These are phyloP conservation scores for Psidium friedrichsthalianum DNA, from an alignment of 345 rosid genomes.

Conservation along the genomic window DNA sequence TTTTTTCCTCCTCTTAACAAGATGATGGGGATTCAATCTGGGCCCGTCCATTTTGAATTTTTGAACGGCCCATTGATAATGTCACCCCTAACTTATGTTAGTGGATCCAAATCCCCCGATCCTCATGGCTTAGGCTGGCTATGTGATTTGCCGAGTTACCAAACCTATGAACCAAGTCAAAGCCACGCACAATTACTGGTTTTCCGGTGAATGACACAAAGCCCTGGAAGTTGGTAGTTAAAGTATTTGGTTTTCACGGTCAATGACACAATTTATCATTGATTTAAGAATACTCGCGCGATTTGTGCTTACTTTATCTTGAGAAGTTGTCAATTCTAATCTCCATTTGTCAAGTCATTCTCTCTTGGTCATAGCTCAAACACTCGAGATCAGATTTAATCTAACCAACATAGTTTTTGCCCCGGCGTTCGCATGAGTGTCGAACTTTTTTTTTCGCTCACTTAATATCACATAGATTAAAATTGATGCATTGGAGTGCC, in stretches of 20 bases:
- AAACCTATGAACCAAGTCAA: background rate
- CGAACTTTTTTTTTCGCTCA: too few species aligned
- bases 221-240: background rate
- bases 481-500: too few species aligned
- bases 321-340: background rate
- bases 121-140: rapidly evolving
- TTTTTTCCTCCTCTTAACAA: too few species aligned
- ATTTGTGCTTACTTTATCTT: background rate
- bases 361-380: background rate
- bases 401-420: too few species aligned
- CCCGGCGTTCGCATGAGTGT: rapidly evolving
- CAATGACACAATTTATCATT: background rate
- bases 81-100: too few species aligned
- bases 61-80: too few species aligned
- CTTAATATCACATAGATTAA: too few species aligned
- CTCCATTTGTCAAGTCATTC: background rate
- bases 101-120: too few species aligned
- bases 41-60: too few species aligned
- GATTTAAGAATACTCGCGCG: background rate
- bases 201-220: background rate
- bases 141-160: background rate
- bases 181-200: rapidly evolving
- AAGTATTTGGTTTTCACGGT: background rate
- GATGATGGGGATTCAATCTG: too few species aligned
- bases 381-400: too few species aligned